Base-by-base conservation (phyloP, 441 rosid genomes). In the Adansonia gregorii region DNA sequence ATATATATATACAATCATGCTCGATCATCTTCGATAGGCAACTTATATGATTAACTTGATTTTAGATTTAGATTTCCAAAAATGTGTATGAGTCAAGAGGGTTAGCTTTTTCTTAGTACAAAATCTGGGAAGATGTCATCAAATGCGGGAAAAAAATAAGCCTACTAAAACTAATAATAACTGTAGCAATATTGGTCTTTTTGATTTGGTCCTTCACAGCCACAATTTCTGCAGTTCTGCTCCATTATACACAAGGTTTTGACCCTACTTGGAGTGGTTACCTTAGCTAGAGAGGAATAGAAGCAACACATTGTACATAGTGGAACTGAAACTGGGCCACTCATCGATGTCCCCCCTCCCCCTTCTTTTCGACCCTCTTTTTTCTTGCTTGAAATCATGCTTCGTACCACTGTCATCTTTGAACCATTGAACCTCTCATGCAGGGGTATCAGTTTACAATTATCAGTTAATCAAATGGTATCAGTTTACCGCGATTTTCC, bases 321-420 rank as follows among this genome's bases (percentile, higher is more conserved):
- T 71, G 74, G 74, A 75, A 27, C 71, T 75, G 61, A 17, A 45
- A 65, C 64, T 71, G 74, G 74, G 41, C 74, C 74, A 71, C 61
- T 70, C 46, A 27, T 70, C 5, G 8, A 6, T 48, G 41, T 39
- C 20, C 72, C 70, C 46, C 39, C n/a, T 54, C 59, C 9, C 59
- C 59, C 41, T 35, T 54, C 72, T 22, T 46, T 3, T 1, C 14
- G 19, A 0, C 59, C 59, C n/a, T 45, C 2, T 55, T 19, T 60
- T 15, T 24, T 10, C 68, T 56, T 52, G 56, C 55, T 46, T 52
- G 39, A 61, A 52, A 63, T 60, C 52, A 72, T 55, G 19, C 72
- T 63, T 9, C 15, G 41, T 12, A 56, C 20, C 10, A 14, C 11
- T 64, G 17, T 64, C 41, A 31, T 64, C 45, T 65, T 39, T 35